These are phyloP conservation scores for Kalanchoe fedtschenkoi DNA, from an alignment of 164 flowering plant genomes.

Conservation along the genomic window DNA sequence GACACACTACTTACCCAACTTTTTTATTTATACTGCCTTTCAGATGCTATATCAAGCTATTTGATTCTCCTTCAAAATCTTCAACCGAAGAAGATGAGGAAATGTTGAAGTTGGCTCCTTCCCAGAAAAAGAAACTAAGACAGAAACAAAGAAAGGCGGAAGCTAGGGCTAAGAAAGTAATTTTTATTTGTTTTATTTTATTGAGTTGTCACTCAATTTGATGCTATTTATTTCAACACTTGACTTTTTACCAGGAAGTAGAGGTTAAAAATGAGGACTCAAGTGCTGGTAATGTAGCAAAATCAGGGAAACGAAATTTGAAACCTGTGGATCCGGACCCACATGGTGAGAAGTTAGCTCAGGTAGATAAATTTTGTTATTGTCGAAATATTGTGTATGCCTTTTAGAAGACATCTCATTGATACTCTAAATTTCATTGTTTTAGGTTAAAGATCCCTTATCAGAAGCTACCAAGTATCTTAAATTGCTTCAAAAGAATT, in stretches of 20 bases:
- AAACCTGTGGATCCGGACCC: slow-evolving; percentile 95
- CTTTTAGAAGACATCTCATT: background rate
- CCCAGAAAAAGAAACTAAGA: slow-evolving; percentile 91
- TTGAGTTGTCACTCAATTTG: background rate
- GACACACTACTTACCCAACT: no score
- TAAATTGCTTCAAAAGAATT: slow-evolving; percentile 78
- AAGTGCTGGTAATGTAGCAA: slow-evolving; percentile 40
- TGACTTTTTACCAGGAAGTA: slow-evolving; percentile 51
- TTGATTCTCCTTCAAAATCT: slow-evolving; percentile 82
- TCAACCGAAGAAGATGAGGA: slow-evolving; percentile 77
- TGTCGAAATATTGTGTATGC: background rate
- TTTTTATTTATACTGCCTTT: slow-evolving; percentile 10
- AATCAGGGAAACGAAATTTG: slow-evolving; percentile 62
- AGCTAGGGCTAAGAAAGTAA: slow-evolving; percentile 94
- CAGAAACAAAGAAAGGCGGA: slow-evolving; percentile 94
- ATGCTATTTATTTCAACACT: slow-evolving; percentile 4
- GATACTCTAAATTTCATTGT: background rate
- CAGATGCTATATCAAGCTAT: slow-evolving; percentile 86
- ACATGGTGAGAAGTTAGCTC: slow-evolving; percentile 74
- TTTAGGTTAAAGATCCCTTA: slow-evolving; percentile 86
- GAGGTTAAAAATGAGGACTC: slow-evolving; percentile 80
- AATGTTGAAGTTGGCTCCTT: slow-evolving; percentile 67
- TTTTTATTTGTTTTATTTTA: background rate
- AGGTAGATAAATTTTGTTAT: slow-evolving; percentile 32
- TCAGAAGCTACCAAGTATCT: slow-evolving; percentile 85